Evolutionary conservation across 2,329 filamentous ascomycete species (phyloP), one percentile per base, ranked within the genome.

Genomic region (Tolypocladium album): DNA sequence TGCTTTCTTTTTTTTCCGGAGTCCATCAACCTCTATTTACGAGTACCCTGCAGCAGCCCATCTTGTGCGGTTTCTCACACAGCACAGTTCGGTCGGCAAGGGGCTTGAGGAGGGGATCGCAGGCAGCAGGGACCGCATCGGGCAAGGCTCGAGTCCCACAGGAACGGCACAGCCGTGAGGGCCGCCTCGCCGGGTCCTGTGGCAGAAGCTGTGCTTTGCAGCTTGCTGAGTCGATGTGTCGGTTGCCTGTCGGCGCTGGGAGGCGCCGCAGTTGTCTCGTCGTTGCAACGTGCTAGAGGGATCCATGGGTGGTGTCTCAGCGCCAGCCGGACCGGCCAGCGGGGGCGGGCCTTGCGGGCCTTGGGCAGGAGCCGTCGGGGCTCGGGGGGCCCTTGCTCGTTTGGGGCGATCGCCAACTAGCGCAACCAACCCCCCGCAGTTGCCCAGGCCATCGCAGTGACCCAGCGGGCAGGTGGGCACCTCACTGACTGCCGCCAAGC

Each of bases 1-100:
- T 59, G 36, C 34, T 59, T 56, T 38, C 55, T 56, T 56, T 56
- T 56, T 45, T 42, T 36, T 38, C 50, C 58, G 40, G 53, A 40
- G 39, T 59, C 22, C 22, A 13, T 38, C 39, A 22, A 31, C 36
- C 27, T 20, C 47, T 56, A 38, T 31, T 12, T 38, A 36, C 34
- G 34, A 36, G 34, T 38, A 40, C 50, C 39, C 47, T 59, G 57
- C 57, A 59, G 47, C 22, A 59, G 50, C 38, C 22, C 58, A 55
- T 59, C 58, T 34, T 43, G 36, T 38, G 27, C 24, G 47, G 39
- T 52, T 55, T 40, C 39, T 40, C 39, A 15, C 17, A 31, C 38
- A 52, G 27, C 39, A 47, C 20, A n/a, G 24, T 22, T 12, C 56
- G 9, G 40, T 58, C 27, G 24, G 56, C 56, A 58, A 58, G 56